Conservation (phyloP, 495 filamentous ascomycete genomes). For the Aspergillus olivimuriae region DNA sequence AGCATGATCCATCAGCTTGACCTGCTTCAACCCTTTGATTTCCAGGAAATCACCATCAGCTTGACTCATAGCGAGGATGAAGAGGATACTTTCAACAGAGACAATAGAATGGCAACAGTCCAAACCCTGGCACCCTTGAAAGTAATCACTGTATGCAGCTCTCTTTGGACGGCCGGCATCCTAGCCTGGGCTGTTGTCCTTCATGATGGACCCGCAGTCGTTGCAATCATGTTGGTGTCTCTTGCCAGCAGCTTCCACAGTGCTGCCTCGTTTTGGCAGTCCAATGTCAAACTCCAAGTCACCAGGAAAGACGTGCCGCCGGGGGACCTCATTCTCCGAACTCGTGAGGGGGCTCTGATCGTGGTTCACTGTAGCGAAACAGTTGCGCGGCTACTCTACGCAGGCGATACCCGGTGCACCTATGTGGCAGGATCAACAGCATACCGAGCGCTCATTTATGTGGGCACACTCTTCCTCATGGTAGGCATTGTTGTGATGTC, state of each 20-base stretch:
- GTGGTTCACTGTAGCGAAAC: constrained; percentile 56
- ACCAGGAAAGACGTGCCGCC: constrained; percentile 19
- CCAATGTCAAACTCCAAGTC: constrained; percentile 27
- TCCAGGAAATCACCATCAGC: constrained; percentile 3
- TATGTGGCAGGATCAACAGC: constrained; percentile 33
- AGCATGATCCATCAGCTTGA: constrained; percentile 44
- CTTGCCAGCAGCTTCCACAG: constrained; percentile 21
- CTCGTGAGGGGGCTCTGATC: constrained; percentile 54
- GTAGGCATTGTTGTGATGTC: constrained; percentile 50
- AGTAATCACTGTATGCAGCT: background rate
- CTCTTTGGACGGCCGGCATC: background rate
- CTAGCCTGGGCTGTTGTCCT: background rate
- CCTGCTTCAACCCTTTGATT: background rate
- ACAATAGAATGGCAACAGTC: background rate
- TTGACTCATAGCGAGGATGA: background rate
- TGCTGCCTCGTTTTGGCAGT: constrained; percentile 47
- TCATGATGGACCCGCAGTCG: background rate
- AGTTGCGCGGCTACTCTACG: constrained; percentile 57
- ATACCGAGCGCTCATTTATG: constrained; percentile 44
- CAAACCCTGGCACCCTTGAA: background rate
- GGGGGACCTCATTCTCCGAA: constrained; percentile 55
- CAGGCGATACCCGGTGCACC: constrained; percentile 47
- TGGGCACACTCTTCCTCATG: constrained; percentile 58
- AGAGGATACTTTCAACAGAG: background rate
- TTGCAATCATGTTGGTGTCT: background rate